phyloP scores from a whole-genome alignment of 2,329 filamentous ascomycete genomes.

The Fusarium staphyleae region DNA sequence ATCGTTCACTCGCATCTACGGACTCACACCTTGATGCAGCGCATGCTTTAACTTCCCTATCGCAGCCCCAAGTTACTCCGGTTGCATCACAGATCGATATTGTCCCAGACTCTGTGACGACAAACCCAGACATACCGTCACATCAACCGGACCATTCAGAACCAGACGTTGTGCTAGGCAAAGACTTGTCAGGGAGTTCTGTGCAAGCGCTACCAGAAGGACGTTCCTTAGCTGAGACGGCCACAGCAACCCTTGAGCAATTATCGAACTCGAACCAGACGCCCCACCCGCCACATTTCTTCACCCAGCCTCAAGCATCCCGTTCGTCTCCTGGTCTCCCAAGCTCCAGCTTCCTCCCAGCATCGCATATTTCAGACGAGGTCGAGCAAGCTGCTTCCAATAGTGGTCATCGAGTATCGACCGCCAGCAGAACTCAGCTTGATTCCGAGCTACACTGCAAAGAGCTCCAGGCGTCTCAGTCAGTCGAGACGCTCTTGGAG shows the following conservation, averaged over 20 bases:
- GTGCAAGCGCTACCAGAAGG: neutral
- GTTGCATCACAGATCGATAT: slow-evolving; percentile 14
- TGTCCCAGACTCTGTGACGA: slow-evolving; percentile 19
- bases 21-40: neutral
- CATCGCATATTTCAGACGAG: neutral
- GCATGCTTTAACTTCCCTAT: neutral
- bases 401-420: neutral
- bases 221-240: neutral
- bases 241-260: neutral
- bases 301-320: slow-evolving; percentile 31
- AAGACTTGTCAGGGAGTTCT: slow-evolving; percentile 2
- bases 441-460: neutral
- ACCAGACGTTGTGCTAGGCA: neutral
- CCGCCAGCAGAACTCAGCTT: neutral
- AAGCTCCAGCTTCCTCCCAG: slow-evolving; percentile 3
- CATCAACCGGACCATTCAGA: slow-evolving; percentile 36
- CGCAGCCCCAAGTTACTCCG: slow-evolving; percentile 5
- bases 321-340: slow-evolving; percentile 2
- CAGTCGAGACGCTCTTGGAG: slow-evolving; percentile 23
- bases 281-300: slow-evolving; percentile 16
- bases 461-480: slow-evolving; percentile 37
- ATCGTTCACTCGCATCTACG: slow-evolving; percentile 18
- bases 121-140: slow-evolving; percentile 38
- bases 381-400: neutral
- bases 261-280: neutral